Percentiles rank a stretch among this genome's conserved stretches.
Evolutionary conservation across 163 green algal genomes (phyloP).

Genomic region (Smithsoniella earleae): DNA sequence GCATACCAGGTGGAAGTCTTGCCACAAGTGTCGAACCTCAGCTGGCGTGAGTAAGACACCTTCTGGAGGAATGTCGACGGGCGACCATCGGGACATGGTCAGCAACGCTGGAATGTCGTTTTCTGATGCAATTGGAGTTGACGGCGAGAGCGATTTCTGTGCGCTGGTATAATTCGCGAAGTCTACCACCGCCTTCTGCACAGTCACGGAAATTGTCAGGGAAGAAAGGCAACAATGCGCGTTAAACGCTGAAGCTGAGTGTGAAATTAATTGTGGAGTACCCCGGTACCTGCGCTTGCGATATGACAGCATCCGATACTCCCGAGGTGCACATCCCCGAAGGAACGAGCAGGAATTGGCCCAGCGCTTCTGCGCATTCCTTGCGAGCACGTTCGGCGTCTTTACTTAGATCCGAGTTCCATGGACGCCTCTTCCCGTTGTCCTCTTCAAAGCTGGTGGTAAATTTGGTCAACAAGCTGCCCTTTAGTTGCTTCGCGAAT

Average conservation of each 20-base stretch:
- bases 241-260: not conserved
- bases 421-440: not conserved
- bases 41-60: not conserved
- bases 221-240: not conserved
- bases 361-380: not conserved
- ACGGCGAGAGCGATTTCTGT: not conserved
- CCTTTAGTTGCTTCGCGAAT: conserved; percentile 1
- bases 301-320: not conserved
- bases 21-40: conserved; percentile 7
- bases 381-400: not conserved
- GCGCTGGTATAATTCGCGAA: conserved; percentile 2
- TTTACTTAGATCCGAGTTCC: conserved; percentile 16
- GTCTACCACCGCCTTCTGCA: not conserved
- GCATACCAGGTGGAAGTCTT: not conserved
- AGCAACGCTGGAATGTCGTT: not conserved
- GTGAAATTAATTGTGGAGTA: not conserved
- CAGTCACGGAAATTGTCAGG: not conserved
- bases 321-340: not conserved
- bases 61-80: not conserved
- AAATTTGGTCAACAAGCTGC: conserved; percentile 5
- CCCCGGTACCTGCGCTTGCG: not conserved
- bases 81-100: not conserved
- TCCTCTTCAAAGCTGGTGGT: conserved; percentile 15
- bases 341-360: not conserved
- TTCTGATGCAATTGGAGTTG: not conserved